Percentiles rank a stretch among this genome's conserved stretches.
Conservation (phyloP, 225 moss, liverwort and hornwort species). For the Pleurozium schreberi region DNA sequence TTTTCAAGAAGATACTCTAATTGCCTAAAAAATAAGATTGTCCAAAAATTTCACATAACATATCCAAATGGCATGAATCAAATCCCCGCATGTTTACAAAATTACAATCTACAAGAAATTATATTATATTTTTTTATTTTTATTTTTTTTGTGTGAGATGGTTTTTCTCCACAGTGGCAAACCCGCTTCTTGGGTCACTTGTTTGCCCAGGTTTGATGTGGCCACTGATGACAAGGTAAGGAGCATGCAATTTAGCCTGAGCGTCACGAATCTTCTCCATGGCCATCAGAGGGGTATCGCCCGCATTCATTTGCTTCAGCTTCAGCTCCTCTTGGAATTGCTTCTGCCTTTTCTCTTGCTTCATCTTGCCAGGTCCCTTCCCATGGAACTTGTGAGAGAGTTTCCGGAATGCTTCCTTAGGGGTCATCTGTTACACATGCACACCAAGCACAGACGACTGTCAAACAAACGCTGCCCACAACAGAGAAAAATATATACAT, state of each 20-base stretch:
- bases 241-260: slow-evolving; percentile 81
- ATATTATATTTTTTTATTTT: too few species aligned
- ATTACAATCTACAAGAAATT: too few species aligned
- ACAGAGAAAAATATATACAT: not conserved
- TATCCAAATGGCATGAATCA: too few species aligned
- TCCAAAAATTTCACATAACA: too few species aligned
- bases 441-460: not conserved
- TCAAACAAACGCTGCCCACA: not conserved
- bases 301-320: slow-evolving; percentile 97
- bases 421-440: slow-evolving; percentile 72
- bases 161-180: slow-evolving; percentile 98
- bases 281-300: slow-evolving; percentile 97
- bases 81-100: too few species aligned
- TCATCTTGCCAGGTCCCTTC: slow-evolving; percentile 99
- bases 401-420: slow-evolving; percentile 99
- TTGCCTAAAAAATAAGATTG: too few species aligned
- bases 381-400: slow-evolving; percentile 99
- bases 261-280: slow-evolving; percentile 99
- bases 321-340: slow-evolving; percentile 96
- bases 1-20: too few species aligned
- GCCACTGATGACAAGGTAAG: slow-evolving; percentile 97
- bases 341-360: slow-evolving; percentile 97
- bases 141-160: too few species aligned
- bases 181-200: slow-evolving; percentile 96
- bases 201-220: slow-evolving; percentile 99